Conservation (phyloP, 352 stramenopile species). For the Lagenidium giganteum region DNA sequence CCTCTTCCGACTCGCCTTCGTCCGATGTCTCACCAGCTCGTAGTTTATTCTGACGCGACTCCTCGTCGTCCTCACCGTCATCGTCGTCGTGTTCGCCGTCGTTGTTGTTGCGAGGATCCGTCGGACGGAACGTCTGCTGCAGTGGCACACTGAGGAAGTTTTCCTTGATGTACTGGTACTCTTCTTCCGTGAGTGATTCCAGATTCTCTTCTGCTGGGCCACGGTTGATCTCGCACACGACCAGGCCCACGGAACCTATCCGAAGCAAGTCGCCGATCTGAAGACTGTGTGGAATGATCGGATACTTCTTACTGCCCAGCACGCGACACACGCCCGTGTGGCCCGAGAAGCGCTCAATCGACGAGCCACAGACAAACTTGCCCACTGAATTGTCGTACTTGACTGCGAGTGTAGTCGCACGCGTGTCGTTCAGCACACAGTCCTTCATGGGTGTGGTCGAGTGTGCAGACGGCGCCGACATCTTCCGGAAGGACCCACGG, state of each 20-base stretch:
- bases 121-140: constrained; percentile 80
- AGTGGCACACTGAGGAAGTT: constrained; percentile 82
- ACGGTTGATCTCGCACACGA: constrained; percentile 88
- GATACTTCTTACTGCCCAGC: constrained; percentile 85
- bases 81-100: constrained; percentile 28
- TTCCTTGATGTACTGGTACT: constrained; percentile 85
- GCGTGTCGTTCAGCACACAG: constrained; percentile 79
- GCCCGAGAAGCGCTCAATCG: constrained; percentile 87
- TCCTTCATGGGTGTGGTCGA: constrained; percentile 59
- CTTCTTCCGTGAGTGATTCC: constrained; percentile 74
- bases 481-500: neutral
- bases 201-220: constrained; percentile 57
- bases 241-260: constrained; percentile 89
- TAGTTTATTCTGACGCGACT: constrained; percentile 20
- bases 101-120: constrained; percentile 24
- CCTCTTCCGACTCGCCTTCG: constrained; percentile 75
- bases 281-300: constrained; percentile 67
- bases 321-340: constrained; percentile 90
- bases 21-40: constrained; percentile 62
- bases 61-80: constrained; percentile 21
- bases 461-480: constrained; percentile 1
- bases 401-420: constrained; percentile 68
- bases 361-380: constrained; percentile 82
- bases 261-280: constrained; percentile 80
- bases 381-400: constrained; percentile 58